A percentile compares a stretch with the other conserved stretches of the same genome.
Evolutionary conservation across 2,329 filamentous ascomycete genomes (phyloP).

Genomic region (Penicillium sp.): DNA sequence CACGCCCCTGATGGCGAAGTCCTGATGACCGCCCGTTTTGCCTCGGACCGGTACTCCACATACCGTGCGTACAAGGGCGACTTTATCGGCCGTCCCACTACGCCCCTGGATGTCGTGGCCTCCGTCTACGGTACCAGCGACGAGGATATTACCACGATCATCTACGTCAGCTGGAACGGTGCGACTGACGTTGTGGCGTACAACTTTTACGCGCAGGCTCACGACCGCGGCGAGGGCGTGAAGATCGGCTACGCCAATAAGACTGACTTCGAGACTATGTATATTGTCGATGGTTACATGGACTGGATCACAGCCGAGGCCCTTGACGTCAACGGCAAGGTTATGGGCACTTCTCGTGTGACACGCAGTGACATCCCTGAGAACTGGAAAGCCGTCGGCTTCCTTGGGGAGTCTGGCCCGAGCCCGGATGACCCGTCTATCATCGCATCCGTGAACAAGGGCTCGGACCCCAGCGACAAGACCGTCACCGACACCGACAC

Average conservation of each 20-base stretch:
- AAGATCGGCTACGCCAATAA: slow-evolving; percentile 25
- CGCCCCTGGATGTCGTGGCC: slow-evolving; percentile 32
- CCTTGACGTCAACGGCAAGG: slow-evolving; percentile 16
- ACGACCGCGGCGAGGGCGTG: slow-evolving; percentile 15
- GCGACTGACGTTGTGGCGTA: slow-evolving; percentile 35
- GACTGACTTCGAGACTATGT: slow-evolving; percentile 35
- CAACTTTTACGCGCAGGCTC: slow-evolving; percentile 28
- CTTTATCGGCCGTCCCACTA: slow-evolving; percentile 33
- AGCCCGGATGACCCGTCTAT: slow-evolving; percentile 28
- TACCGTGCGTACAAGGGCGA: slow-evolving; percentile 42
- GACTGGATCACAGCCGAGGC: slow-evolving; percentile 27
- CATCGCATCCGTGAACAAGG: slow-evolving; percentile 17
- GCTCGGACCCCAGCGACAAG: slow-evolving; percentile 4
- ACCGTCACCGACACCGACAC: slow-evolving; percentile 7
- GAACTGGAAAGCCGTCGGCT: slow-evolving; percentile 32
- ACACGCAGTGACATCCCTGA: slow-evolving; percentile 23
- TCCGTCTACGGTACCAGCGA: slow-evolving; percentile 29
- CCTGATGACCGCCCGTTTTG: slow-evolving; percentile 37
- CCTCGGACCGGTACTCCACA: slow-evolving; percentile 32
- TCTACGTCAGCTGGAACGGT: slow-evolving; percentile 29
- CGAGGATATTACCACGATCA: slow-evolving; percentile 19
- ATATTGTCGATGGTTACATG: slow-evolving; percentile 28
- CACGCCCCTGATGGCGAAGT: slow-evolving; percentile 32
- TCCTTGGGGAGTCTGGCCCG: slow-evolving; percentile 21
- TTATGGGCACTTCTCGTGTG: slow-evolving; percentile 23